Base-by-base conservation (phyloP, 805 yeast species). In the Wickerhamomyces canadensis region DNA sequence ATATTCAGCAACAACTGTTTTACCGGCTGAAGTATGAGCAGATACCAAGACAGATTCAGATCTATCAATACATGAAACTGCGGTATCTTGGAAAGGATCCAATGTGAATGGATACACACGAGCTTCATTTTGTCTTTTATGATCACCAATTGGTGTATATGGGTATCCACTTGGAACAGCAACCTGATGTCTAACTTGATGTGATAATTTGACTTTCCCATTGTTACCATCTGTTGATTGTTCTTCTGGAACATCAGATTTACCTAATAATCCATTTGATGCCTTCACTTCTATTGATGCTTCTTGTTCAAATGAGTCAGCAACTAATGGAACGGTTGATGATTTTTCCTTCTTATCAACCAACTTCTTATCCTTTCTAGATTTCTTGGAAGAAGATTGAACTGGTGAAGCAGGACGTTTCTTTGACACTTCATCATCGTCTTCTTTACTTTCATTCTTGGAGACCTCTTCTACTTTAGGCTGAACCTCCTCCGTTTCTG, bases 1-100 rank as follows among this genome's bases (percentile, higher is more conserved):
- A 57, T 91, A 91, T 57, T 91, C 98, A 0, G 98, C 98, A 19
- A 93, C 96, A 4, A 91, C 98, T 0, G 98, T 91, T 55, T 91
- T 91, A 62, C 98, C 98, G 0, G 98, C 98, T 4, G 98, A 91
- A 0, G 98, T 91, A 60, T 91, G 98, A 0, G 99, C 99, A 24
- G 97, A 88, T 5, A 93, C 98, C 49, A 93, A 70, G 18, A 93
- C 99, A 2, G 95, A 83, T 63, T 91, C 98, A 49, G 80, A 76
- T 56, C 98, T 73, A 60, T 93, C 98, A 46, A 93, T 93, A 64
- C 98, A 91, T 10, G 96, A 88, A 45, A 93, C 82, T 13, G 98
- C 84, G 15, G 96, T 89, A 50, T 93, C 96, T 67, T 93, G 99
- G 71, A 93, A 93, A 22, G 98, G 97, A 72, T 93, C 99, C 48